Base-by-base conservation (phyloP, 2,329 filamentous ascomycete genomes). In the Xylariaceae sp. region DNA sequence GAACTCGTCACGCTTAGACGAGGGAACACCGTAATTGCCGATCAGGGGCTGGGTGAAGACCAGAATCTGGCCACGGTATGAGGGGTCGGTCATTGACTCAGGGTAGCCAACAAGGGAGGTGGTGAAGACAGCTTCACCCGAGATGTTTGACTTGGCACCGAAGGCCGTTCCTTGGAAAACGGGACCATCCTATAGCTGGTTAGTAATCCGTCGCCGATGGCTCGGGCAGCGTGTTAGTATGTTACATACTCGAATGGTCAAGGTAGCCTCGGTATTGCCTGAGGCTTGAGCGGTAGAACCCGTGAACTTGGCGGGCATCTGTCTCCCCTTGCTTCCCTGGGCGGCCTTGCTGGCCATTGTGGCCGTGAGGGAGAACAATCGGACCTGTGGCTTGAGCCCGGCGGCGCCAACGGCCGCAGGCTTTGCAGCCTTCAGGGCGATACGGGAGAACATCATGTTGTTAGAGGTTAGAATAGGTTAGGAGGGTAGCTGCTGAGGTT, bases 21-120 rank as follows among this genome's bases (percentile, higher is more conserved):
- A 95, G 14, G 94, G 94, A 16, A 99, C 93, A 64, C 94, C 94
- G 71, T 99, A 99, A 82, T 99, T 99, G 69, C 94, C 94, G 67
- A 99, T 97, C 63, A 99, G 78, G 34, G 94, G 94, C 72, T 97
- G 92, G 61, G 94, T 99, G 80, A 97, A 97, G 73, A 97, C 93
- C 64, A 99, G 81, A 63, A 99, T 97, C 78, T 99, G 94, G 62
- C 94, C 89, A 61, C 88, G 87, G 76, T 93, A 93, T 17, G 89
- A 93, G 48, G 89, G 89, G 66, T 93, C 89, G 66, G 89, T 92
- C 80, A 93, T 86, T 44, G 88, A 97, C 79, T 99, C 94, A 62
- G 94, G 94, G 73, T 99, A 99, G 66, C 94, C 94, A 54, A 99
- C 94, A 50, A 97, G 85, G 19, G 93, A 97, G 55, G 94, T 97